These are phyloP conservation scores for Crassisporium funariophilum DNA, from an alignment of 768 basidiomycete species.

Conservation along the genomic window DNA sequence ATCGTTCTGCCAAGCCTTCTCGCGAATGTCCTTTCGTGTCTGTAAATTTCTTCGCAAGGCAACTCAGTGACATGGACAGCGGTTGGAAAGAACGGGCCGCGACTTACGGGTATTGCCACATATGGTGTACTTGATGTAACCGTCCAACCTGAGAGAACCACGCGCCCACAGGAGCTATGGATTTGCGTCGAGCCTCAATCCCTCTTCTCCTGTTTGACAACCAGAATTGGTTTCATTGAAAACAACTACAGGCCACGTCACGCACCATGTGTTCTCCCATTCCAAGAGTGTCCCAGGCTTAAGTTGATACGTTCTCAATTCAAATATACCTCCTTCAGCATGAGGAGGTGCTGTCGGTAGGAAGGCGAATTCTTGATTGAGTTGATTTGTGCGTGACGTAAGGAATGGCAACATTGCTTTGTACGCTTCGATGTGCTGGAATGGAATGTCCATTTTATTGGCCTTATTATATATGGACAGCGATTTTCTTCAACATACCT, in stretches of 20 bases:
- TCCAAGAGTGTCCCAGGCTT: conserved; percentile 90
- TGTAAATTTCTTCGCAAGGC: conserved; percentile 60
- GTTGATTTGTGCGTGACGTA: conserved; percentile 69
- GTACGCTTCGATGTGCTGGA: conserved; percentile 68
- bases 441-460: conserved; percentile 10
- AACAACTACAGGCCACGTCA: conserved; percentile 3
- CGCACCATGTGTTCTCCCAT: conserved; percentile 93
- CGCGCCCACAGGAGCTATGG: conserved; percentile 85
- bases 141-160: conserved; percentile 91
- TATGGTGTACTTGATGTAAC: conserved; percentile 88
- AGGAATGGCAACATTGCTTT: conserved; percentile 78
- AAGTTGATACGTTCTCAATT: conserved; percentile 86
- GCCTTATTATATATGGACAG: background rate
- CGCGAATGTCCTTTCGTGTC: conserved; percentile 78
- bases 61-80: conserved; percentile 12
- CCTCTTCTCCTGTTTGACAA: conserved; percentile 74
- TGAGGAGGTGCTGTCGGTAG: conserved; percentile 89
- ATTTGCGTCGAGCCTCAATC: conserved; percentile 89
- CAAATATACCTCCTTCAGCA: conserved; percentile 88
- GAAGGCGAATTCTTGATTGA: conserved; percentile 95
- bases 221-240: conserved; percentile 9
- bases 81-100: conserved; percentile 1
- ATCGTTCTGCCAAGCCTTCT: conserved; percentile 92
- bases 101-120: conserved; percentile 95
- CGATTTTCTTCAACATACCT: conserved; percentile 46